Base-by-base conservation (phyloP, 2,329 filamentous ascomycete species). In the Pseudogymnoascus pannorum region DNA sequence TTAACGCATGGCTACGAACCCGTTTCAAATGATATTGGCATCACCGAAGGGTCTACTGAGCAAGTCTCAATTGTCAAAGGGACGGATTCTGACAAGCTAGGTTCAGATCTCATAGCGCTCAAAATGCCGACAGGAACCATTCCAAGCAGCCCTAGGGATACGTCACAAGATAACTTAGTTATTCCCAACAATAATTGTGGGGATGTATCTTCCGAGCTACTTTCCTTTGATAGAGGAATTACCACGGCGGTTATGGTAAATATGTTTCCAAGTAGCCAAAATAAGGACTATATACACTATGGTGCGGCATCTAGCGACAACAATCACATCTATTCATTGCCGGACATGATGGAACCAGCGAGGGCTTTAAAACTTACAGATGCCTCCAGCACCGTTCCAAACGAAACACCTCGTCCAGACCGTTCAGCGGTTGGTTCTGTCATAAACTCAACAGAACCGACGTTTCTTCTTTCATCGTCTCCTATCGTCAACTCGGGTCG, bases 181-280 rank as follows among this genome's bases (percentile, higher is more conserved):
- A 29, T 42, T 14, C 33, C 14, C 8, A 12, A 24, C 29, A 16
- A 31, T 20, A 29, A 24, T 20, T 9, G 14, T 11, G n/a, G 18
- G 4, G 3, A 20, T 33, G 22, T 5, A 12, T 29, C 36, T 38
- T 24, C 31, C 12, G 57, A 58, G 12, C 2, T 24, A 11, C 57
- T 14, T 29, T 58, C 57, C 11, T 58, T 58, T n/a, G 57, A 58
- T 18, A 38, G 3, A 26, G 57, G 57, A 12, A 33, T 63, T 44
- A 31, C 48, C 5, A 38, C 59, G 14, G 38, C 16, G 14, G 31
- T 58, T 38, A 40, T 38, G 57, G 14, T 24, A 8, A 42, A 42
- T 33, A 26, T 48, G 44, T 61, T 63, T 9, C 58, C 44, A 14
- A 60, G 29, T 16, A 61, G 59, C 29, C 61, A 61, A 44, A 58